phyloP scores from a whole-genome alignment of 2,329 filamentous ascomycete genomes.

The Xylaria sp. region DNA sequence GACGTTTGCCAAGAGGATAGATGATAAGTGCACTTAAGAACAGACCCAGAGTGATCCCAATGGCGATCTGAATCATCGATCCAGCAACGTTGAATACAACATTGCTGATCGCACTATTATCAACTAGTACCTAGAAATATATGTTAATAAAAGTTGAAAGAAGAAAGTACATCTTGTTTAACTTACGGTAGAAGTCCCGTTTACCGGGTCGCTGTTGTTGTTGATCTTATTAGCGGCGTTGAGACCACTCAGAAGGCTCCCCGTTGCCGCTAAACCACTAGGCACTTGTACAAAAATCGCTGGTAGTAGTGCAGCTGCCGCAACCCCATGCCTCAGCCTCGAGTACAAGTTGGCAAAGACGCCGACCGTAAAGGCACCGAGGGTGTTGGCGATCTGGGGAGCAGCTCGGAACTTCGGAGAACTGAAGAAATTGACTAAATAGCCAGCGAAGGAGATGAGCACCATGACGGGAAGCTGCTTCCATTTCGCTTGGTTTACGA shows the following conservation, averaged over 20 bases:
- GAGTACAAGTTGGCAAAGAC: slow-evolving; percentile 80
- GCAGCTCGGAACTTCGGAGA: slow-evolving; percentile 69
- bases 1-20: slow-evolving; percentile 56
- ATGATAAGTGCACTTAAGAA: slow-evolving; percentile 56
- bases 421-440: slow-evolving; percentile 77
- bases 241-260: slow-evolving; percentile 53
- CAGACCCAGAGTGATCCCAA: slow-evolving; percentile 57
- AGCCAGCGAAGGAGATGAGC: slow-evolving; percentile 73
- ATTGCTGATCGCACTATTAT: slow-evolving; percentile 44
- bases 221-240: slow-evolving; percentile 51
- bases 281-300: slow-evolving; percentile 57
- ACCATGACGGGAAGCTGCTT: slow-evolving; percentile 81
- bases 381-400: slow-evolving; percentile 75
- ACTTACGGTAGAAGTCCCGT: slow-evolving; percentile 44
- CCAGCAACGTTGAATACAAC: slow-evolving; percentile 54
- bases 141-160: no score
- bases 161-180: background rate
- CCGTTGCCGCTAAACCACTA: slow-evolving; percentile 53
- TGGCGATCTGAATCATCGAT: slow-evolving; percentile 59
- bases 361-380: slow-evolving; percentile 78
- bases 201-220: slow-evolving; percentile 43
- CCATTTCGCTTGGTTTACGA: slow-evolving; percentile 83
- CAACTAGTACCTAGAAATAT: slow-evolving; percentile 29
- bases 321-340: slow-evolving; percentile 58
- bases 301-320: slow-evolving; percentile 53